A percentile compares a stretch with the other conserved stretches of the same genome.
Evolutionary conservation across 805 yeast species (phyloP).

Genomic region (Grigorovia yakushimaensis): DNA sequence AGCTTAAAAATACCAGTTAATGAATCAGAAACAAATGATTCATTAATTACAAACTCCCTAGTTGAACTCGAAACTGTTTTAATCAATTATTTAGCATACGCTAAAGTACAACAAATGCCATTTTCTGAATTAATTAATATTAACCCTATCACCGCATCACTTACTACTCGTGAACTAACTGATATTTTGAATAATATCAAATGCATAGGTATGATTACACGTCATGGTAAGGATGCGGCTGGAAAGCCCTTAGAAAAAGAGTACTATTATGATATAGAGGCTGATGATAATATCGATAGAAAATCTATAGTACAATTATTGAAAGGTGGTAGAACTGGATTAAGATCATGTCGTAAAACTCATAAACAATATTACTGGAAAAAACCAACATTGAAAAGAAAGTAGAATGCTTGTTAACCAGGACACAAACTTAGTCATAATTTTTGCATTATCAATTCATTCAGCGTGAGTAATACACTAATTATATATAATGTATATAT

Average conservation of each 20-base stretch:
- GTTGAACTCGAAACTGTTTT: conserved; percentile 52
- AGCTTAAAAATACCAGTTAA: too few species aligned
- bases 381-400: conserved; percentile 29
- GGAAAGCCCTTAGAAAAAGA: conserved; percentile 92
- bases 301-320: conserved; percentile 59
- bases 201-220: conserved; percentile 71
- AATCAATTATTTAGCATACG: conserved; percentile 80
- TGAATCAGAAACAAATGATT: not conserved
- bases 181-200: conserved; percentile 35
- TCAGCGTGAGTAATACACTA: not conserved
- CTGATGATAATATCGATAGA: conserved; percentile 65
- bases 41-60: not conserved
- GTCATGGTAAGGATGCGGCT: conserved; percentile 92
- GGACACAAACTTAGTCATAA: too few species aligned
- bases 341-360: conserved; percentile 83
- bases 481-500: too few species aligned
- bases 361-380: conserved; percentile 68
- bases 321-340: conserved; percentile 67
- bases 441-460: not conserved
- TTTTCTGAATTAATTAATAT: conserved; percentile 59
- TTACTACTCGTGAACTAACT: conserved; percentile 38
- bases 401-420: not conserved
- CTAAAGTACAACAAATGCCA: conserved; percentile 82
- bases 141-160: conserved; percentile 40
- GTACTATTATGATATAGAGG: conserved; percentile 80